A percentile compares a stretch with the other conserved stretches of the same genome.
Evolutionary conservation across 208 protist genomes (phyloP).

Genomic region (Leishmania turanica): DNA sequence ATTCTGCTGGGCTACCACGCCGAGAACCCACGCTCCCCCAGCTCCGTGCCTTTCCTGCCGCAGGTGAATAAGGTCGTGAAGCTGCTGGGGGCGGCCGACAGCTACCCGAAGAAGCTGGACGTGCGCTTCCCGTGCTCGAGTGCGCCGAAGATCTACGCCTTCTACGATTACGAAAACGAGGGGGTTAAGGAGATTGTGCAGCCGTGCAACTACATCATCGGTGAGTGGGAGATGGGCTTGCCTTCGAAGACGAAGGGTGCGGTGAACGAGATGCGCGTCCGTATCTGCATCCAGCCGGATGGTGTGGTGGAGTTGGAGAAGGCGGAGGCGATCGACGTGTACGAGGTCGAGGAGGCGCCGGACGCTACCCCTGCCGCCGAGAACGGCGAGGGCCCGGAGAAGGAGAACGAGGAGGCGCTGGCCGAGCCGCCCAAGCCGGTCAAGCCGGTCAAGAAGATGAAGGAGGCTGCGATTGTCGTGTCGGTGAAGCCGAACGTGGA

Average conservation of each 20-base stretch:
- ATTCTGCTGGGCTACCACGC: slow-evolving; percentile 83
- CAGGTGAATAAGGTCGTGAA: slow-evolving; percentile 88
- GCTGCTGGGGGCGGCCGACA: slow-evolving; percentile 57
- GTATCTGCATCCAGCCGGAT: slow-evolving; percentile 63
- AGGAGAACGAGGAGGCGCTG: slow-evolving; percentile 38
- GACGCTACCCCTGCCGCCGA: slow-evolving; percentile 20
- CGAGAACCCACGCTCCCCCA: slow-evolving; percentile 58
- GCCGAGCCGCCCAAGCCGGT: slow-evolving; percentile 7
- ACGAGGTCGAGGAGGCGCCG: slow-evolving; percentile 72
- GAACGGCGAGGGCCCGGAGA: slow-evolving; percentile 30
- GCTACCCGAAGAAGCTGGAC: slow-evolving; percentile 82
- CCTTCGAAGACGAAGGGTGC: slow-evolving; percentile 35
- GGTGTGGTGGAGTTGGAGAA: slow-evolving; percentile 71
- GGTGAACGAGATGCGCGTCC: slow-evolving; percentile 63
- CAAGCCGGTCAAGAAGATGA: slow-evolving; percentile 29
- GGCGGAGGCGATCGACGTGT: slow-evolving; percentile 66
- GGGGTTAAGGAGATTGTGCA: slow-evolving; percentile 47
- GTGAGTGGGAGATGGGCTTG: slow-evolving; percentile 69
- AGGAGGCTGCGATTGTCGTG: slow-evolving; percentile 54
- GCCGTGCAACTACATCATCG: slow-evolving; percentile 55
- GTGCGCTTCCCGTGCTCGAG: slow-evolving; percentile 69
- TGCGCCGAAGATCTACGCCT: slow-evolving; percentile 82
- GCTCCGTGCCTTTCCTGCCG: slow-evolving; percentile 74
- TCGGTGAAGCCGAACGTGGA: slow-evolving; percentile 57
- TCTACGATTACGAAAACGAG: slow-evolving; percentile 70